Evolutionary conservation across 2,329 filamentous ascomycete genomes (phyloP).

Genomic region (Elsinoe necatrix): DNA sequence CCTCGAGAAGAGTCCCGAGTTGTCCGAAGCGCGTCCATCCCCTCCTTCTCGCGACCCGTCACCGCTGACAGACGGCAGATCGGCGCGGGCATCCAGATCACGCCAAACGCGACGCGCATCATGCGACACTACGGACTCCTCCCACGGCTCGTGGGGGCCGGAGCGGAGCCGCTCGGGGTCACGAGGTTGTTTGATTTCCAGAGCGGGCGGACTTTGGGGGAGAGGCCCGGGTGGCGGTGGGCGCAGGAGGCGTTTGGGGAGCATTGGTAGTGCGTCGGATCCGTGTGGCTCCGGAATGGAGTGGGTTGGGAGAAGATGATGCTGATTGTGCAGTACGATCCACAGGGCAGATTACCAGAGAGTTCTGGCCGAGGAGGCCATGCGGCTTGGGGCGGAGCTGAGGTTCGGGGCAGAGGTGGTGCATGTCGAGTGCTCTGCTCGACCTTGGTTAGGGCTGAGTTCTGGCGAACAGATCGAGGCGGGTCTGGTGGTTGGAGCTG

Average conservation of each 20-base stretch:
- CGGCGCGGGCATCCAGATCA: slow-evolving; percentile 6
- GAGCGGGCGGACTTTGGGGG: background rate
- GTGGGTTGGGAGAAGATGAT: too few species aligned
- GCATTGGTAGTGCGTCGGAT: slow-evolving; percentile 8
- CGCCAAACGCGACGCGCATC: slow-evolving; percentile 2
- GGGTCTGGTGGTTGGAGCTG: slow-evolving; percentile 2
- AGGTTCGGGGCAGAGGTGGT: background rate
- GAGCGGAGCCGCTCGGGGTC: background rate
- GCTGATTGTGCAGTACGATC: background rate
- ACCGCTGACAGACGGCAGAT: background rate
- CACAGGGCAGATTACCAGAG: slow-evolving; percentile 11
- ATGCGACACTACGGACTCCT: slow-evolving; percentile 4
- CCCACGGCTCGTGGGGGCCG: background rate
- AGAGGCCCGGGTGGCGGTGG: slow-evolving; percentile 5
- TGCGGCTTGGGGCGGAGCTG: background rate
- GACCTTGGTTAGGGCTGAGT: background rate
- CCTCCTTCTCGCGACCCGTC: background rate
- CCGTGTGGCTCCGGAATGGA: too few species aligned
- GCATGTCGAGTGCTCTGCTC: background rate
- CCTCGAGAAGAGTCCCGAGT: background rate
- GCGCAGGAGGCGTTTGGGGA: slow-evolving; percentile 3
- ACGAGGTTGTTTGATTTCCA: background rate
- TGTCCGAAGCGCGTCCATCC: background rate
- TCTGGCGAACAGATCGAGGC: background rate
- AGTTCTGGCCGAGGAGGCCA: slow-evolving; percentile 5